Base-by-base conservation (phyloP, 306 rosid genomes). In the Corylus avellana region DNA sequence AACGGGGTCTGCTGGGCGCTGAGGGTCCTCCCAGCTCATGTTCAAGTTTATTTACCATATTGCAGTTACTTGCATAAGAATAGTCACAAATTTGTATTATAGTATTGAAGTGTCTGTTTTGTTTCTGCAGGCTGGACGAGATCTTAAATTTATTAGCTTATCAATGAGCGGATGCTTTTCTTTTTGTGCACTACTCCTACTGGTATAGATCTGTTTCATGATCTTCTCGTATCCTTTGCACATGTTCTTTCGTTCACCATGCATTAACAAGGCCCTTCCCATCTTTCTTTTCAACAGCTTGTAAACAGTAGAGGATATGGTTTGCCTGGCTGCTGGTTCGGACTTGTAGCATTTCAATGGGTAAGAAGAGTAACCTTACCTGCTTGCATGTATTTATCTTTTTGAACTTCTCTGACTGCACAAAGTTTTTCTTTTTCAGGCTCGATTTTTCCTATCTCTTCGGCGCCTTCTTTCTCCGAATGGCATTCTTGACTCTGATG, bases 41-140 rank as follows among this genome's bases (percentile, higher is more conserved):
- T 7, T 56, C 25, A 17, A 56, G 25, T 64, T 12, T 50, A 67
- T 62, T 7, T 16, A 44, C 48, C 37, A 47, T 70, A 59, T 50
- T 25, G 37, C 54, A 11, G 27, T 42, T 64, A 70, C 47, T 54
- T 16, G 42, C 25, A 12, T 42, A 12, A 6, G 50, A 25, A 73
- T 44, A 17, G 27, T 44, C n/a, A 17, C 49, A 17, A 73, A 49
- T 27, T 61, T 69, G 57, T 14, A 35, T 77, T 63, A 17, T 1
- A 59, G 18, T 37, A 56, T 17, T 25, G 1, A 18, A 20, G 10
- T 7, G 72, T 39, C 29, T 59, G 29, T 68, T 14, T 76, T 77
- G 32, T 71, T 77, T 67, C 68, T 76, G 84, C 92, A 91, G 98
- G 98, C 98, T 77, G 97, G 97, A 69, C 89, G 98, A 57, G 98